Base-by-base conservation (phyloP, 495 filamentous ascomycete species). In the Echria macrotheca region DNA sequence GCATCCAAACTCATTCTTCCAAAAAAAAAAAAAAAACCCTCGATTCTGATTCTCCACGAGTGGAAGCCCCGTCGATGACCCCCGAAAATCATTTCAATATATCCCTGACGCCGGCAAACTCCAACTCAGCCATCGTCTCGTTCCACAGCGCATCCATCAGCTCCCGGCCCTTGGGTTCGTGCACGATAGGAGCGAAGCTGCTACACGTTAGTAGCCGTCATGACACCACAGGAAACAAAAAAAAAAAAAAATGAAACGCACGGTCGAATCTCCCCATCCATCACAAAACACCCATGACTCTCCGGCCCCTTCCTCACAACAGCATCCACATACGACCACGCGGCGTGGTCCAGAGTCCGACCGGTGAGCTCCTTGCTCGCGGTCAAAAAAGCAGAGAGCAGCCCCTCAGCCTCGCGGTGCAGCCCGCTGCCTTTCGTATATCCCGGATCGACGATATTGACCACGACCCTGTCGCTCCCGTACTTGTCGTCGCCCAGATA, bases 361-460 rank as follows among this genome's bases (percentile, higher is more conserved):
- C 53, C 69, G 3, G 58, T 29, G n/a, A 48, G 15, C 5, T 15
- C 4, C 35, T 48, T 48, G 35, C 7, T 28, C 1, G 11, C 5
- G 14, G 11, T 1, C 12, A 48, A 17, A 4, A 48, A 28, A 10
- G 33, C 0, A 0, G n/a, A 8, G 12, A 25, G 4, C 8, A 26
- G 7, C 3, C 50, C 50, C n/a, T 37, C 6, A 10, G 43, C 17
- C 5, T 36, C 25, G 10, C 32, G 17, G 11, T 36, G n/a, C 43
- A 56, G 12, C 43, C 7, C 12, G 37, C 44, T 22, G 50, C 55
- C 19, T 53, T 53, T 5, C 39, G 44, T n/a, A 40, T 56, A 19
- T 70, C 67, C 25, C 63, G 66, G 15, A 45, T 57, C 10, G 68
- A 57, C 21, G 2, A 64, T 18, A 51, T 76, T 76, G 23, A 78